Base-by-base conservation (phyloP, 768 basidiomycete genomes). In the Lactarius sanguifluus region DNA sequence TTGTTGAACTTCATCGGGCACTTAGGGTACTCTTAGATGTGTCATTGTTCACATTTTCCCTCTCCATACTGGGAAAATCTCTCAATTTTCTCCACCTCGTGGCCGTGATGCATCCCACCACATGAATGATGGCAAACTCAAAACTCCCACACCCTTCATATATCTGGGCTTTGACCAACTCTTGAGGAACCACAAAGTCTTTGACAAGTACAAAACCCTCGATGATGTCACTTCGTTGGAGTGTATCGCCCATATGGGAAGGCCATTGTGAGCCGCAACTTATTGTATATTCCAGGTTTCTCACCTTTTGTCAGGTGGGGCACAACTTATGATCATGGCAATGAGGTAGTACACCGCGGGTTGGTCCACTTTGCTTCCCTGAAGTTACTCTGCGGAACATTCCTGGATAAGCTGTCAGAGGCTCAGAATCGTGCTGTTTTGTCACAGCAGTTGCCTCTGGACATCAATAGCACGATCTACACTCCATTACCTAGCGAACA, bases 151-250 rank as follows among this genome's bases (percentile, higher is more conserved):
- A 10, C 30, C 59, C 12, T 61, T 61, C 34, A 61, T 47, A 8
- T 2, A 23, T 8, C n/a, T 61, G 6, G 60, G 32, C 15, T 61
- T 52, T 38, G 47, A 61, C 60, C 47, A 61, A 2, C 45, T 61
- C 32, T 52, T 61, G 60, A 4, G 8, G 32, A 6, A 13, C 34
- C n/a, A 6, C 60, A 61, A 25, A 18, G 15, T 61, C 23, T 10
- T 34, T 3, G 45, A 52, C 9, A 32, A 52, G 15, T 61, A 34
- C 36, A 32, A 23, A 47, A 50, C 47, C 20, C 45, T 52, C 1
- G 3, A 61, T 8, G 20, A 50, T 12, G 60, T 40, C 40, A 40
- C 40, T 5, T 40, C 5, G 15, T 16, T 40, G 40, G 15, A 40
- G 3, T 40, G 40, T 40, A 40, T 40, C 6, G 5, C 47, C 12